phyloP scores from a whole-genome alignment of 495 filamentous ascomycete genomes.

The Tuber melanosporum region DNA sequence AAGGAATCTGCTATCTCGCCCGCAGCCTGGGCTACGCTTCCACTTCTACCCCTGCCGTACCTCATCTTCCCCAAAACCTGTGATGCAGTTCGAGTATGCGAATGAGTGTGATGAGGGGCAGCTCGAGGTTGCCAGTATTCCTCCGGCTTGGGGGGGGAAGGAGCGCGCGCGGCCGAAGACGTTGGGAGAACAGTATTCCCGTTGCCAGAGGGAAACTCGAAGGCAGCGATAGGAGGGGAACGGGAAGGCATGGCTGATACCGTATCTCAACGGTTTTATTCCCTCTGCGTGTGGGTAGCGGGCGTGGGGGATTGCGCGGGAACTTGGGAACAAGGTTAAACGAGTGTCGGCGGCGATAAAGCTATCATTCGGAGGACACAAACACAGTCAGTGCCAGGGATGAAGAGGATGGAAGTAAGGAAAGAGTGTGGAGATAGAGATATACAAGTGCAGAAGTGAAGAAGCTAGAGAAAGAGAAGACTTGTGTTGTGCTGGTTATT shows the following conservation, averaged over 20 bases:
- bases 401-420: background rate
- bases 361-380: slow-evolving; percentile 1
- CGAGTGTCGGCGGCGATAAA: slow-evolving; percentile 6
- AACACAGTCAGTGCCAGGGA: background rate
- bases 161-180: slow-evolving; percentile 18
- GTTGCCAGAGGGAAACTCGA: slow-evolving; percentile 21
- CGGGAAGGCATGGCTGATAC: slow-evolving; percentile 25
- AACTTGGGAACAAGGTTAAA: slow-evolving; percentile 7
- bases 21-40: slow-evolving; percentile 33
- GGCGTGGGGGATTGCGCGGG: slow-evolving; percentile 7
- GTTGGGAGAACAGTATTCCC: slow-evolving; percentile 25
- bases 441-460: background rate
- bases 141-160: slow-evolving; percentile 25
- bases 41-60: slow-evolving; percentile 37
- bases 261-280: slow-evolving; percentile 8
- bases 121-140: slow-evolving; percentile 32
- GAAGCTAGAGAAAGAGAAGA: background rate
- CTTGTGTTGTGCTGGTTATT: background rate
- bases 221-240: slow-evolving; percentile 27
- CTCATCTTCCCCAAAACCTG: slow-evolving; percentile 32
- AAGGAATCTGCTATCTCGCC: slow-evolving; percentile 80
- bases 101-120: slow-evolving; percentile 15
- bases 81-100: slow-evolving; percentile 24
- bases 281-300: background rate
- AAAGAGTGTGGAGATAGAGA: background rate